Percentiles rank a stretch among this genome's conserved stretches.
Conservation (phyloP, 805 yeast genomes). For the Diddensiella transvaalensis region DNA sequence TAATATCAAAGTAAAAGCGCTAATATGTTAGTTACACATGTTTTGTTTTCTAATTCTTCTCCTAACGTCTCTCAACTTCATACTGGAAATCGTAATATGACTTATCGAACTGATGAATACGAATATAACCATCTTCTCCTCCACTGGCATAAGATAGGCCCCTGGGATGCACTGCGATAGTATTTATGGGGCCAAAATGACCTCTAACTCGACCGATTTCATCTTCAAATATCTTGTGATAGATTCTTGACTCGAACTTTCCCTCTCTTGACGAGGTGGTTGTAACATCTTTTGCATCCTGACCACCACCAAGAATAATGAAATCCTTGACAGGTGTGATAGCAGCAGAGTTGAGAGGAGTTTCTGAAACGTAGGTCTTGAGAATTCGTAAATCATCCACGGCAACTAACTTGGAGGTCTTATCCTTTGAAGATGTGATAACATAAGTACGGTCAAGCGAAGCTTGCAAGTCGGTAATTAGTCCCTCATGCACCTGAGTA, state of each 20-base stretch:
- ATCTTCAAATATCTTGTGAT: conserved; percentile 91
- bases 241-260: conserved; percentile 93
- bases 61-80: conserved; percentile 58
- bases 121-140: conserved; percentile 96
- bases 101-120: conserved; percentile 91
- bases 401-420: conserved; percentile 72
- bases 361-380: conserved; percentile 79
- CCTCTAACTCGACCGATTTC: conserved; percentile 97
- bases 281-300: conserved; percentile 96
- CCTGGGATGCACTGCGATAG: conserved; percentile 88
- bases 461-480: conserved; percentile 84
- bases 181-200: conserved; percentile 97
- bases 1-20: too few relatives aligned
- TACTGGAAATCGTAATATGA: conserved; percentile 88
- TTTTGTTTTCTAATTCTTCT: background rate
- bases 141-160: conserved; percentile 95
- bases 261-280: conserved; percentile 94
- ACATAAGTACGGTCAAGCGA: conserved; percentile 84
- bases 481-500: conserved; percentile 65
- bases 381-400: conserved; percentile 68
- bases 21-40: background rate
- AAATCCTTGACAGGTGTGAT: conserved; percentile 91
- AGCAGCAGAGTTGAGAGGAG: conserved; percentile 93
- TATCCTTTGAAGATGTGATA: conserved; percentile 90
- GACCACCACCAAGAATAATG: conserved; percentile 97